phyloP scores from a whole-genome alignment of 179 eudicot species.

The Carnegiea gigantea region DNA sequence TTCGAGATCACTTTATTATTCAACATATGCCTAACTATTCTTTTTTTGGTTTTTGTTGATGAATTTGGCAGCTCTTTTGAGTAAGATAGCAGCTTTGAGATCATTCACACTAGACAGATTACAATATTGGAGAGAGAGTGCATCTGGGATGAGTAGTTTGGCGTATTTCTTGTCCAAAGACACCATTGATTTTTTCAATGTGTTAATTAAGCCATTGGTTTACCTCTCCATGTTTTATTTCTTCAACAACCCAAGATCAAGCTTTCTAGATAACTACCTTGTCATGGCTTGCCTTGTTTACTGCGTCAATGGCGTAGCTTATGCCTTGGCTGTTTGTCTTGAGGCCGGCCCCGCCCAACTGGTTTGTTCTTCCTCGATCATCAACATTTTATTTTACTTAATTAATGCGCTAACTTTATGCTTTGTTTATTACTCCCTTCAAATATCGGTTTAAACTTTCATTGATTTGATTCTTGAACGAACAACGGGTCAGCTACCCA shows the following conservation, averaged over 20 bases:
- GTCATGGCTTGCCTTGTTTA: constrained; percentile 82
- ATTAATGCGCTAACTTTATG: no score
- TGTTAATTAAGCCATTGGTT: constrained; percentile 75
- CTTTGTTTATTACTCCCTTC: no score
- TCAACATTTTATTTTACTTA: no score
- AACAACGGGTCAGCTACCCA: no score
- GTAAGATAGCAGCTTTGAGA: constrained; percentile 86
- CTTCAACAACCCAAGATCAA: constrained; percentile 87
- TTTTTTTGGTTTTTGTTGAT: constrained; percentile 16
- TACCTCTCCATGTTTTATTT: constrained; percentile 93
- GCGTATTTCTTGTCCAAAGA: constrained; percentile 92
- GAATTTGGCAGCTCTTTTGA: constrained; percentile 60
- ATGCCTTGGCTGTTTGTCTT: constrained; percentile 73
- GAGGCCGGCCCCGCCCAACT: constrained; percentile 86
- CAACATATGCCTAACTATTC: neutral
- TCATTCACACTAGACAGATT: constrained; percentile 80
- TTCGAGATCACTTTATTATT: neutral
- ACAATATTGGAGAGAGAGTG: constrained; percentile 86
- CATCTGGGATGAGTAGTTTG: constrained; percentile 83
- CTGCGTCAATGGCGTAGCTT: constrained; percentile 90
- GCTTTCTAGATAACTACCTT: constrained; percentile 62
- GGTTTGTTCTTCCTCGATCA: constrained; percentile 33
- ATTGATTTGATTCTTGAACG: no score
- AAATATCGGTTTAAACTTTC: no score
- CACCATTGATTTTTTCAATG: constrained; percentile 71